Base-by-base conservation (phyloP, 805 yeast species). In the Candida ponderosae region DNA sequence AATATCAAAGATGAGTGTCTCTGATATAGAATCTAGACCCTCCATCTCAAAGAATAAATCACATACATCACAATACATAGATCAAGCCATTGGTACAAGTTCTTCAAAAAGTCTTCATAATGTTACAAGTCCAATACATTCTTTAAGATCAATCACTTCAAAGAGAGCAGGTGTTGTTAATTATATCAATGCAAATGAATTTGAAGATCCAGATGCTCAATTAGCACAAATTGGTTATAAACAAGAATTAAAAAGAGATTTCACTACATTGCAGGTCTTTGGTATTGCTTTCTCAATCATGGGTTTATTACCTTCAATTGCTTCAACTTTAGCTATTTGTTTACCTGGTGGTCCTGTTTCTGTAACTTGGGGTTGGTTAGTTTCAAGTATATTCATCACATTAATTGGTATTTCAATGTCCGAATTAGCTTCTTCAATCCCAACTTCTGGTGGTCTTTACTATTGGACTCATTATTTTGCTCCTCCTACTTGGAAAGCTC, bases 221-320 rank as follows among this genome's bases (percentile, higher is more conserved):
- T 34, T 48, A 31, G 52, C 45, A 19, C 47, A 46, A 45, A 70
- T 80, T 38, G 88, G 88, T 9, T 80, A 80, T 56, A 76, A 76
- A 53, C 80, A 78, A 51, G 87, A 80, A 49, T 62, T 80, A 36
- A 66, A 63, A 34, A 68, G 88, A 54, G 67, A 67, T 29, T 79
- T 75, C 50, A 66, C 79, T 4, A 70, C 79, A 8, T 43, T 74
- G 26, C 81, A 76, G 53, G 76, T 77, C 31, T 79, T 79, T 50
- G 83, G 82, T 39, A 74, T 79, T 36, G 81, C 84, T 4, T 79
- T 76, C 48, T 68, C 76, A 17, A 76, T 79, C 50, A 78, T 79
- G 83, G 80, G 83, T 11, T 57, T 79, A 35, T 62, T 79, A 34
- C 82, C 82, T 1, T 70, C 79, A 17, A 73, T 78, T 35, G 72